A percentile compares a stretch with the other conserved stretches of the same genome.
These are phyloP conservation scores for Selenicereus undatus DNA, from an alignment of 148 eudicot genomes.

Conservation along the genomic window DNA sequence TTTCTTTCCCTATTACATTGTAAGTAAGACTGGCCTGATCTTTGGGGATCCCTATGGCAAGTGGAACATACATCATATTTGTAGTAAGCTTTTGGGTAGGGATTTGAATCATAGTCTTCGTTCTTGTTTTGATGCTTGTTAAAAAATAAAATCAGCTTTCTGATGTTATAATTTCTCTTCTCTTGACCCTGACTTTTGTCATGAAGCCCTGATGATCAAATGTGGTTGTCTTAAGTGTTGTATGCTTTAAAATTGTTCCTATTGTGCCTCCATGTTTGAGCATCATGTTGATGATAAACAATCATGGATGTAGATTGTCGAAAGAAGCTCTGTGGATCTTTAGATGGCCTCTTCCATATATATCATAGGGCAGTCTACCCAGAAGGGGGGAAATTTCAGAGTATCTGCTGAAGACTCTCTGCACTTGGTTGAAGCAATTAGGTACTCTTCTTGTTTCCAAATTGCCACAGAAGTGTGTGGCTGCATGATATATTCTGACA, in stretches of 20 bases:
- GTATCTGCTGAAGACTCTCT: conserved; percentile 94
- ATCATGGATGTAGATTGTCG: conserved; percentile 63
- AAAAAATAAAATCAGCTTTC: neutral
- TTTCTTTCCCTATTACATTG: neutral
- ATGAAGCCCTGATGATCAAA: neutral
- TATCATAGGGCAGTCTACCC: conserved; percentile 82
- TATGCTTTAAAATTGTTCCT: neutral
- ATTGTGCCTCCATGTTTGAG: conserved; percentile 6
- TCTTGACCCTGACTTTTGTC: neutral
- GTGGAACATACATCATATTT: no score
- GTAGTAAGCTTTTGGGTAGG: neutral
- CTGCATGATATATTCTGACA: conserved; percentile 21
- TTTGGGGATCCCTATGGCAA: no score
- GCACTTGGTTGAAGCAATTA: conserved; percentile 92
- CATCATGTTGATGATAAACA: conserved; percentile 5
- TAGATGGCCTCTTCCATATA: conserved; percentile 92
- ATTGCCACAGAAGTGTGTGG: neutral
- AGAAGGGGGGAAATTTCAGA: conserved; percentile 78
- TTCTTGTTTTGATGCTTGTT: neutral
- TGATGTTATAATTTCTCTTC: neutral
- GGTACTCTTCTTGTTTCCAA: conserved; percentile 40
- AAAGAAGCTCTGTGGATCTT: conserved; percentile 84
- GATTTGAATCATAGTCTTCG: neutral
- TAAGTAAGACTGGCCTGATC: neutral
- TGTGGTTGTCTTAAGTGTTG: neutral